Conservation (phyloP, 1,284 basidiomycete species). For the Trichosporon inkin region DNA sequence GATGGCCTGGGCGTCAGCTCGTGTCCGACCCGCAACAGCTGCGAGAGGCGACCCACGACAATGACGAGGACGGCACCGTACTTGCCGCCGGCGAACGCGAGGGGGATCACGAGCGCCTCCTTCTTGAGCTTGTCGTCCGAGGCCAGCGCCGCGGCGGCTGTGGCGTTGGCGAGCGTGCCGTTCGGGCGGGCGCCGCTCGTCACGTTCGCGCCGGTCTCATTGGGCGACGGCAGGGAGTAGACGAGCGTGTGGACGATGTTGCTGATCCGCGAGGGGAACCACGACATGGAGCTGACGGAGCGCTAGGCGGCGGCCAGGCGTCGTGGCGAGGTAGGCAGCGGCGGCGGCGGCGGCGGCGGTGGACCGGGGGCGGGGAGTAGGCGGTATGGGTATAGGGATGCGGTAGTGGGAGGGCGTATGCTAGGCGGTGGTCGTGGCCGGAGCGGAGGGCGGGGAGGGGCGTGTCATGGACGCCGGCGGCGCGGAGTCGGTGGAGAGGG, state of each 20-base stretch:
- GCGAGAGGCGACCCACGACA: background rate
- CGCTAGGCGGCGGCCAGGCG: background rate
- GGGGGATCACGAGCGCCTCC: background rate
- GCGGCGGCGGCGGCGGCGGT: background rate
- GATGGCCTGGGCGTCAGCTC: conserved; percentile 31
- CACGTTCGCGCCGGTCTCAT: conserved; percentile 42
- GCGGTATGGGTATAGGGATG: too few species aligned
- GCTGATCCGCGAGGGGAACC: conserved; percentile 5
- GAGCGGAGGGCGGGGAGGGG: too few species aligned
- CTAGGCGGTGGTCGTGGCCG: too few species aligned
- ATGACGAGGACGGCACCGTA: background rate
- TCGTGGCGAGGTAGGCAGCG: background rate
- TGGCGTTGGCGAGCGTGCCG: conserved; percentile 57
- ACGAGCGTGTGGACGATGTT: conserved; percentile 34
- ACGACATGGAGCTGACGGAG: background rate
- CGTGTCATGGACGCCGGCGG: too few species aligned
- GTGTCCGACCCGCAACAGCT: background rate
- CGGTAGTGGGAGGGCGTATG: too few species aligned
- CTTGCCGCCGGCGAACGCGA: background rate
- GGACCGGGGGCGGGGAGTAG: background rate
- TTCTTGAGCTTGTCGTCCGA: background rate
- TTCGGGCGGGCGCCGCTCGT: conserved; percentile 58
- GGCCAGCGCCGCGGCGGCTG: background rate
- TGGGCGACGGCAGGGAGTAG: conserved; percentile 40
- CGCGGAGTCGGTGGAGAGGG: too few species aligned